Evolutionary conservation across 768 basidiomycete species (phyloP).

Genomic region (Saitozyma podzolica): DNA sequence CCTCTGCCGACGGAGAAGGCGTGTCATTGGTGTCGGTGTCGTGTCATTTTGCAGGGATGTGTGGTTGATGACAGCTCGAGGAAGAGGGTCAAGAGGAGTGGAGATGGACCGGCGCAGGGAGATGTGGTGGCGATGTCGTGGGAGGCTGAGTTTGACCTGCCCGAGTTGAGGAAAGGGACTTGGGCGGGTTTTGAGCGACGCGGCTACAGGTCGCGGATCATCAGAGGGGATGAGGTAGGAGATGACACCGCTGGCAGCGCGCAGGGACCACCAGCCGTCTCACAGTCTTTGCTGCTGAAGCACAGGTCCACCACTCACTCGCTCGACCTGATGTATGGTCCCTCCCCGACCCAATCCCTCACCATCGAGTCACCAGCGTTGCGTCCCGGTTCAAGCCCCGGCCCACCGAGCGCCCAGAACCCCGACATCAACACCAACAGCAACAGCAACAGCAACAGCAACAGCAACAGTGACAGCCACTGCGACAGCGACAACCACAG

Average conservation of each 20-base stretch:
- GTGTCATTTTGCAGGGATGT: conserved; percentile 36
- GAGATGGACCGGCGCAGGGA: background rate
- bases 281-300: too few relatives aligned
- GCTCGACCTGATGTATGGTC: too few relatives aligned
- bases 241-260: too few relatives aligned
- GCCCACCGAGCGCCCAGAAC: background rate
- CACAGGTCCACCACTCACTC: too few relatives aligned
- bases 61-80: conserved; percentile 38
- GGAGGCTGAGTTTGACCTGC: background rate
- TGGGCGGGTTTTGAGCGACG: background rate
- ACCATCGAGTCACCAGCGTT: too few relatives aligned
- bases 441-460: background rate
- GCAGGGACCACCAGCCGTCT: too few relatives aligned
- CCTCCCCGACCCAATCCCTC: too few relatives aligned
- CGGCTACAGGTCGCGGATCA: too few relatives aligned
- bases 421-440: background rate
- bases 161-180: background rate
- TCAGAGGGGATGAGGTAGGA: too few relatives aligned
- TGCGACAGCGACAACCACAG: too few relatives aligned
- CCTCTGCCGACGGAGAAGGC: conserved; percentile 36
- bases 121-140: background rate
- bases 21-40: conserved; percentile 46
- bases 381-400: conserved; percentile 7
- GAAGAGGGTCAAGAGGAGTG: conserved; percentile 4
- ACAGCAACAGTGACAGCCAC: too few relatives aligned